Evolutionary conservation across 2,329 filamentous ascomycete genomes (phyloP), one percentile per base, ranked within the genome.

Genomic region (Purpureocillium takamizusanense): DNA sequence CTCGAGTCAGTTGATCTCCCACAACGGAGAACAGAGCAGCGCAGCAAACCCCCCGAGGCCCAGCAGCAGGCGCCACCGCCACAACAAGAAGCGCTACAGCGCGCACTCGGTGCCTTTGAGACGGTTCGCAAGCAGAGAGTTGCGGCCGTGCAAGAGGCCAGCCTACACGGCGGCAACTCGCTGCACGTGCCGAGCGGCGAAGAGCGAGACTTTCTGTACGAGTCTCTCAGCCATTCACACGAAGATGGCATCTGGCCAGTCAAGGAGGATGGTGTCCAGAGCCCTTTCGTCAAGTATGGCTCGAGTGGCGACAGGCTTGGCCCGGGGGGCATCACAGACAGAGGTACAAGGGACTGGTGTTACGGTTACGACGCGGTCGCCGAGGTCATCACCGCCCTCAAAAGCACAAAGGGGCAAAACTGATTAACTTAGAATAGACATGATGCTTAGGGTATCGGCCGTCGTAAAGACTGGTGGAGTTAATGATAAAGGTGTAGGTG

Each of bases 91-190:
- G 34, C 18, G n/a, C 15, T 40, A 4, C 23, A 36, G 18, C 14
- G 18, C 16, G 44, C 44, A 8, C 33, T 48, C 7, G 17, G 18
- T 3, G 31, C 34, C 4, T 48, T 42, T 36, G 42, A 46, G 23
- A 31, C 33, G 1, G 40, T 37, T 14, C 18, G 44, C 4, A 46
- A 40, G 23, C 33, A 38, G 15, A 44, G 46, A 12, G 42, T 30
- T 7, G 17, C 36, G 23, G 39, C 39, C 13, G 42, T 48, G 11
- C 46, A 46, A 25, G 32, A 40, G 2, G 44, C 46, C 11, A 46
- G 46, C 16, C 30, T 45, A 14, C 42, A 45, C 13, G 41, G 36
- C 2, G 46, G 46, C 15, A 36, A 45, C 23, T 37, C 45, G 11
- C 12, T 40, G 11, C 46, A 45, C 23, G 17, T 41, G 5, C 39